Evolutionary conservation across 2,329 filamentous ascomycete species (phyloP), one percentile per base, ranked within the genome.

Genomic region (Colletotrichum tabaci): DNA sequence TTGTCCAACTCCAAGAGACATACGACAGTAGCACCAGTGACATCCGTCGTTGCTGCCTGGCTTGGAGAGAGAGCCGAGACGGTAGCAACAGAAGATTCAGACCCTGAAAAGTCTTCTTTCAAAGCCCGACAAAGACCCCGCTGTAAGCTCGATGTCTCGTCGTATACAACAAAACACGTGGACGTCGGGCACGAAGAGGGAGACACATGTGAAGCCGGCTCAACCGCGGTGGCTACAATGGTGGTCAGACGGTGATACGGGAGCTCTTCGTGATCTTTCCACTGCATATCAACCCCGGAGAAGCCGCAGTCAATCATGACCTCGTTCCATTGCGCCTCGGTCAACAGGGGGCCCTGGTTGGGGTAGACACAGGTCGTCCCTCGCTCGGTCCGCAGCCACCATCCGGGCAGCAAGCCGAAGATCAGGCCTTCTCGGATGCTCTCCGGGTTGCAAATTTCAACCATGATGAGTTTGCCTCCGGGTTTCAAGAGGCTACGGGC

Each of bases 371-470:
- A 68, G 73, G n/a, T 80, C 75, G 9, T 74, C 74, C 38, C 57
- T 66, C 16, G 46, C 47, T 49, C 76, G 44, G 56, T 77, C 65
- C n/a, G 74, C 57, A 80, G 75, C 81, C 82, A 83, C 81, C 82
- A 83, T 38, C 80, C 81, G 9, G 79, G 74, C n/a, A 83, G 76
- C 16, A 77, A 74, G 21, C 81, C 81, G 58, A 82, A 82, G 12
- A 78, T 61, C 46, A 79, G 65, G 35, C 66, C 63, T 30, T 77
- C 67, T 6, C 67, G 57, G 5, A 73, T 50, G 13, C 75, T 55
- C 5, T 69, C 63, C 1, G 55, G 47, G 16, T 74, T 73, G 23
- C 76, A 76, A 10, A 75, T 74, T 47, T 73, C 71, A 1, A 44
- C 53, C 0, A 81, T 15, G 0, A 81, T 52, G 0, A 82, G 75